A percentile compares a stretch with the other conserved stretches of the same genome.
phyloP scores from a whole-genome alignment of 1,139 yeast species.

The Entelexis sorbosivorans region DNA sequence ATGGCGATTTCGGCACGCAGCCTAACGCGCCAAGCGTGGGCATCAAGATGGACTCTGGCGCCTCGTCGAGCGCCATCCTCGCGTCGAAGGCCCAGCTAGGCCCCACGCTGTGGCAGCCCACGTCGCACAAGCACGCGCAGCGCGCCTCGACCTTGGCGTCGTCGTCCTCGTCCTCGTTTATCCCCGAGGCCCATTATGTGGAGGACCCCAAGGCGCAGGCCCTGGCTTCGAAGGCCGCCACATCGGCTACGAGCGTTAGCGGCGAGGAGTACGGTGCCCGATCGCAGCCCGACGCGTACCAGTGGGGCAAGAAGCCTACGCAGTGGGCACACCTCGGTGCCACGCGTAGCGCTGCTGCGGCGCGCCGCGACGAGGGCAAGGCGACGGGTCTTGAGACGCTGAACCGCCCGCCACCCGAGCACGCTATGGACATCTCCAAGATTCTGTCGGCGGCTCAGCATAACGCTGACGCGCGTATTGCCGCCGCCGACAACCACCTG shows the following conservation, averaged over 20 bases:
- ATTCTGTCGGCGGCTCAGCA: conserved; percentile 30
- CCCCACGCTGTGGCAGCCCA: conserved; percentile 32
- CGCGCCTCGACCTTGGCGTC: conserved; percentile 33
- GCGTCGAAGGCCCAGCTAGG: conserved; percentile 31
- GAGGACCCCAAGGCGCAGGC: conserved; percentile 15
- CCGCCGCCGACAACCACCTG: conserved; percentile 20
- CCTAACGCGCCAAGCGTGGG: conserved; percentile 66
- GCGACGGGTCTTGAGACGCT: not conserved
- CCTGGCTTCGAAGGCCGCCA: conserved; percentile 24
- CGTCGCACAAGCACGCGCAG: conserved; percentile 28
- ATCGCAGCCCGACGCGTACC: conserved; percentile 32
- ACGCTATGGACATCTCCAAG: conserved; percentile 22
- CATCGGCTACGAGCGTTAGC: conserved; percentile 25
- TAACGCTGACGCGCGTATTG: conserved; percentile 27
- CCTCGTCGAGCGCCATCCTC: conserved; percentile 32
- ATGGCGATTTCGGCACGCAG: conserved; percentile 44
- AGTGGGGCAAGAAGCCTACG: conserved; percentile 26
- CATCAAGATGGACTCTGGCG: conserved; percentile 35
- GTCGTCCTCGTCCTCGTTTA: conserved; percentile 12
- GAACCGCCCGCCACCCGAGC: conserved; percentile 11
- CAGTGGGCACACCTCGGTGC: conserved; percentile 20
- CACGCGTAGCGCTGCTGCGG: conserved; percentile 18
- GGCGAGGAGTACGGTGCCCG: conserved; percentile 31
- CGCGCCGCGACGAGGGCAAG: conserved; percentile 14
- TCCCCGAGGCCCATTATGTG: conserved; percentile 40